Evolutionary conservation across 345 rosid species (phyloP).

Genomic region (Psidium friedrichsthalianum): DNA sequence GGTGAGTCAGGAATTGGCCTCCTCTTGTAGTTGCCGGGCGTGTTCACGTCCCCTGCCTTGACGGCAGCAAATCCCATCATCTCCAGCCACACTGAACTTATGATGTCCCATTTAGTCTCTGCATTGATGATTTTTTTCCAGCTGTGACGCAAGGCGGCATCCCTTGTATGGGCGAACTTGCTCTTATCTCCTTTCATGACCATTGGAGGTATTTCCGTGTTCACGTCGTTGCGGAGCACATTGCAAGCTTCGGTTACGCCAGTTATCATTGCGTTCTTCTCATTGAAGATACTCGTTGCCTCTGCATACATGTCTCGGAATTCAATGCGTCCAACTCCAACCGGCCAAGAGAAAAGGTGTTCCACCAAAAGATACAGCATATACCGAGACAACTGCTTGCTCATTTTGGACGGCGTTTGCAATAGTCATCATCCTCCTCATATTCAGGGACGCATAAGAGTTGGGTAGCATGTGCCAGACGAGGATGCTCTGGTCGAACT

Average conservation of each 20-base stretch:
- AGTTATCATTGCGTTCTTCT: too few relatives aligned
- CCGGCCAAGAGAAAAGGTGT: neutral
- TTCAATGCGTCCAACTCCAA: neutral
- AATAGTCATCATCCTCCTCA: too few relatives aligned
- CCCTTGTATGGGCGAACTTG: neutral
- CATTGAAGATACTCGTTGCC: neutral
- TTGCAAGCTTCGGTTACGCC: neutral
- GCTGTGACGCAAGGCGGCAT: constrained; percentile 5
- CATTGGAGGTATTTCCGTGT: too few relatives aligned
- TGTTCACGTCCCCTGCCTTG: constrained; percentile 7
- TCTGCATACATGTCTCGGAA: neutral
- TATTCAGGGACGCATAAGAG: neutral
- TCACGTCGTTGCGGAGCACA: neutral
- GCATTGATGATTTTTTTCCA: neutral
- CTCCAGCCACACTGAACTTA: constrained; percentile 8
- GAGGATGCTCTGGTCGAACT: neutral
- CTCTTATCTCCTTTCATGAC: too few relatives aligned
- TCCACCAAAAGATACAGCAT: neutral
- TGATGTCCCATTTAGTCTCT: constrained; percentile 8
- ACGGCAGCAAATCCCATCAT: constrained; percentile 7
- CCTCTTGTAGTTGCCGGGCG: constrained; percentile 4
- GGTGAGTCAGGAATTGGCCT: constrained; percentile 8
- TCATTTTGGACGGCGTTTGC: neutral
- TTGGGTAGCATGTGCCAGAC: constrained; percentile 1
- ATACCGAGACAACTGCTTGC: neutral